Evolutionary conservation across 1,284 basidiomycete genomes (phyloP), one percentile per base, ranked within the genome.

Genomic region (Ustilago shanxiensis): DNA sequence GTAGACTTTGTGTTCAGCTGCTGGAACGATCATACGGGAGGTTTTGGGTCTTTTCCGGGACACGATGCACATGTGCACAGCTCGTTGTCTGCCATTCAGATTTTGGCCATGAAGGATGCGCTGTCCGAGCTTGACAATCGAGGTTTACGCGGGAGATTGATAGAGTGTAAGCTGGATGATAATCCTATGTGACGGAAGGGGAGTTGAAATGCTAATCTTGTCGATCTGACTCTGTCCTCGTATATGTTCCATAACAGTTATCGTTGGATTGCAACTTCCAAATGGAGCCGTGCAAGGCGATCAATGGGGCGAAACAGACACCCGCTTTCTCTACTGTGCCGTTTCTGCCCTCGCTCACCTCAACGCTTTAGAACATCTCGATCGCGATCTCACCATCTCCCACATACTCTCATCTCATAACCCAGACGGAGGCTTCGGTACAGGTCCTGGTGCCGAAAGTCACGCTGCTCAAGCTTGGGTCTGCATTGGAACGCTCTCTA

Each of bases 371-470:
- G 84, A 88, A 61, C 82, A 67, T 3, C 84, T 90, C n/a, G 86
- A 89, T 53, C 47, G 65, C 10, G 88, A 79, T 13, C 89, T 89
- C 74, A 91, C 94, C 0, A 89, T 94, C 8, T 88, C 86, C 3
- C 95, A 95, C 86, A 90, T 99, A 49, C 84, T 88, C 14, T 88
- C 89, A 37, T 97, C 95, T 86, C 89, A 89, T 83, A 99, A 99
- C 86, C 96, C 95, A 84, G 96, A 99, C 85, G 95, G 95, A 3
- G 96, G 95, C 0, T 99, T 97, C 80, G 96, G 96, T 13, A 91
- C 89, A 44, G 87, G 88, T 22, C 89, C 90, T 10, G 96, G 95
- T 0, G 94, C 93, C 1, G 96, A 99, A 87, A 95, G 92, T 75
- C 96, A 98, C 87, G 91, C 95, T 8, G 93, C 90, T 0, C 94